Percentiles rank a stretch among this genome's conserved stretches.
These are phyloP conservation scores for Galeopsis tetrahit DNA, from an alignment of 257 asterid species.

Conservation along the genomic window DNA sequence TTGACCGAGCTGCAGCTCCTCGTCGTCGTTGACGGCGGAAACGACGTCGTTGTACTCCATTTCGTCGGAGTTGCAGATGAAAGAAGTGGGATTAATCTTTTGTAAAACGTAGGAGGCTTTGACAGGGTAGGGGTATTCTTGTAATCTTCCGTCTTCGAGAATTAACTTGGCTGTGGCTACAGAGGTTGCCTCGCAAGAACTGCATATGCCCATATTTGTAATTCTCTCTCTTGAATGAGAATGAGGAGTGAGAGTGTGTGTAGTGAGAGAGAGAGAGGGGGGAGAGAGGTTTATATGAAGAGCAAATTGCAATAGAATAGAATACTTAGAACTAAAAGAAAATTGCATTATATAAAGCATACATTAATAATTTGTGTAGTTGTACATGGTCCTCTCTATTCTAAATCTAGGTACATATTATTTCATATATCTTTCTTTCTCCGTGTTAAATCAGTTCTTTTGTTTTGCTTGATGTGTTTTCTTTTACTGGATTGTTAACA, in stretches of 20 bases:
- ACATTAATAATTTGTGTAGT: not conserved
- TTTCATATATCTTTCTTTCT: not conserved
- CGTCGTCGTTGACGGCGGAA: constrained; percentile 57
- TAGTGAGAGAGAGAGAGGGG: not conserved
- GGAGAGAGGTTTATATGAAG: not conserved
- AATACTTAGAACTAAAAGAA: too few relatives aligned
- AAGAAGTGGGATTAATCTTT: constrained; percentile 48
- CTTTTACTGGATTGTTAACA: too few relatives aligned
- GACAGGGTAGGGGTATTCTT: constrained; percentile 66
- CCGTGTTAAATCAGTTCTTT: too few relatives aligned
- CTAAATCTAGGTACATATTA: not conserved
- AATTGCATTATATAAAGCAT: not conserved
- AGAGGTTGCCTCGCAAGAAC: constrained; percentile 59
- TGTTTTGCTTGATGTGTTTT: too few relatives aligned
- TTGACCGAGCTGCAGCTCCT: constrained; percentile 71
- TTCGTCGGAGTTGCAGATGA: constrained; percentile 78
- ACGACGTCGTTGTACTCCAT: constrained; percentile 71
- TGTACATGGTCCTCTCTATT: not conserved
- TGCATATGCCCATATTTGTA: constrained; percentile 61
- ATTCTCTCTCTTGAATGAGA: not conserved
- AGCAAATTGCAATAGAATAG: too few relatives aligned
- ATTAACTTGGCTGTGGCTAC: constrained; percentile 71
- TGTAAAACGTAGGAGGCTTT: constrained; percentile 63
- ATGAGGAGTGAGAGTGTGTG: not conserved
- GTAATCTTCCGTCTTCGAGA: constrained; percentile 63